phyloP scores from a whole-genome alignment of 2,329 filamentous ascomycete species.

The Calonectria hawksworthii region DNA sequence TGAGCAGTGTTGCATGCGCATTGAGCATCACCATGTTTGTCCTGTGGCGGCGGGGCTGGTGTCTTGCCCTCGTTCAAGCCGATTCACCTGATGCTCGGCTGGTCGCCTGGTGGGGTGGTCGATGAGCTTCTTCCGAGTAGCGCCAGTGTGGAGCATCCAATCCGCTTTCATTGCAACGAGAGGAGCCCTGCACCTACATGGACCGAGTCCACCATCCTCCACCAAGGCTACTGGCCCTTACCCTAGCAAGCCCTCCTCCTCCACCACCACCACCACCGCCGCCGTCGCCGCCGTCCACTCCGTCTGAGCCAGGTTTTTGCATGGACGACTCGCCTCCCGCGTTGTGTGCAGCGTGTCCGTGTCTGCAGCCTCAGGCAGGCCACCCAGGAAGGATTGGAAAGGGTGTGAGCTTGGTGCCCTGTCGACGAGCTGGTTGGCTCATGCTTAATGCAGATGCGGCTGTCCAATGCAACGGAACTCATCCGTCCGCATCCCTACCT shows the following conservation, averaged over 20 bases:
- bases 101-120: slow-evolving; percentile 39
- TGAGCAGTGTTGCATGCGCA: background rate
- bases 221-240: background rate
- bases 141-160: slow-evolving; percentile 45
- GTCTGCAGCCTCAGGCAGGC: slow-evolving; percentile 9
- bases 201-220: slow-evolving; percentile 37
- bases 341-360: slow-evolving; percentile 15
- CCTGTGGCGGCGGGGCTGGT: slow-evolving; percentile 26
- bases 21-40: slow-evolving; percentile 5
- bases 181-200: slow-evolving; percentile 43
- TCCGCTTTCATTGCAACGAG: slow-evolving; percentile 47
- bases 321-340: slow-evolving; percentile 22
- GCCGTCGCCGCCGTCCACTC: slow-evolving; percentile 23
- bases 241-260: slow-evolving; percentile 1
- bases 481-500: slow-evolving; percentile 29
- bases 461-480: slow-evolving; percentile 36
- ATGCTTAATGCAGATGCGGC: slow-evolving; percentile 32
- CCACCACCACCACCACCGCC: slow-evolving; percentile 7
- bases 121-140: slow-evolving; percentile 44
- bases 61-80: slow-evolving; percentile 21
- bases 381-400: slow-evolving; percentile 19
- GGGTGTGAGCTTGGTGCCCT: slow-evolving; percentile 32
- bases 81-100: slow-evolving; percentile 44
- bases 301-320: slow-evolving; percentile 15
- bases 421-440: slow-evolving; percentile 21